These are phyloP conservation scores for Paecilomyces formosus DNA, from an alignment of 2,329 filamentous ascomycete genomes.

Conservation along the genomic window DNA sequence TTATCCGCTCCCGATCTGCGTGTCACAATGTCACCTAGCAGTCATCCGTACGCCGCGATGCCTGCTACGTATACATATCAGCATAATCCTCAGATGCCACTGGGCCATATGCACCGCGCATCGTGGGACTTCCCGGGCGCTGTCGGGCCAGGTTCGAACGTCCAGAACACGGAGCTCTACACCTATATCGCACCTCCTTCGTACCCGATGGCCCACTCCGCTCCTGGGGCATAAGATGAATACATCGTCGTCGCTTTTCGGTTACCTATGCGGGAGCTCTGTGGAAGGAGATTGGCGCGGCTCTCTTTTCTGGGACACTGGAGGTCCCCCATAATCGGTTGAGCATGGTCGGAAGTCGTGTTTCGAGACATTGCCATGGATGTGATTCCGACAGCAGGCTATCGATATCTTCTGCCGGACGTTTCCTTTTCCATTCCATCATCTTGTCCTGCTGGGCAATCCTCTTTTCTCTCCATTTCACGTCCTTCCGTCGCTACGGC, in stretches of 20 bases:
- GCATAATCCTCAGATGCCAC: constrained; percentile 23
- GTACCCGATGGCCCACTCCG: constrained; percentile 23
- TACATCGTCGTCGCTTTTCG: not conserved
- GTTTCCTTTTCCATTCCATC: not conserved
- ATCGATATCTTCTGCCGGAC: not conserved
- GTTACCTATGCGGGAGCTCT: too few relatives aligned
- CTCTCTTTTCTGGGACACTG: not conserved
- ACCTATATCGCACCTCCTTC: constrained; percentile 25
- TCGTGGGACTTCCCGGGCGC: constrained; percentile 33
- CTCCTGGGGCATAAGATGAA: constrained; percentile 15
- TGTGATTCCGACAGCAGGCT: not conserved
- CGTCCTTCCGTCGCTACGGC: not conserved
- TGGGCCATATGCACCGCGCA: constrained; percentile 23
- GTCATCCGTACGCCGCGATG: constrained; percentile 23
- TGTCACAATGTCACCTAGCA: constrained; percentile 22
- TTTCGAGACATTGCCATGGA: not conserved
- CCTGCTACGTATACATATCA: constrained; percentile 24
- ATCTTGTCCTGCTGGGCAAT: not conserved
- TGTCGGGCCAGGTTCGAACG: constrained; percentile 16
- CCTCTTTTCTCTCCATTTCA: not conserved
- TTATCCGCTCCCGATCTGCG: constrained; percentile 30
- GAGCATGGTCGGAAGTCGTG: not conserved
- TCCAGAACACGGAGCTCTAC: constrained; percentile 19
- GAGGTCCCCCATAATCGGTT: not conserved
- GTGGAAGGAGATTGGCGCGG: not conserved